These are phyloP conservation scores for Nemania sp. DNA, from an alignment of 2,329 filamentous ascomycete species.

Conservation along the genomic window DNA sequence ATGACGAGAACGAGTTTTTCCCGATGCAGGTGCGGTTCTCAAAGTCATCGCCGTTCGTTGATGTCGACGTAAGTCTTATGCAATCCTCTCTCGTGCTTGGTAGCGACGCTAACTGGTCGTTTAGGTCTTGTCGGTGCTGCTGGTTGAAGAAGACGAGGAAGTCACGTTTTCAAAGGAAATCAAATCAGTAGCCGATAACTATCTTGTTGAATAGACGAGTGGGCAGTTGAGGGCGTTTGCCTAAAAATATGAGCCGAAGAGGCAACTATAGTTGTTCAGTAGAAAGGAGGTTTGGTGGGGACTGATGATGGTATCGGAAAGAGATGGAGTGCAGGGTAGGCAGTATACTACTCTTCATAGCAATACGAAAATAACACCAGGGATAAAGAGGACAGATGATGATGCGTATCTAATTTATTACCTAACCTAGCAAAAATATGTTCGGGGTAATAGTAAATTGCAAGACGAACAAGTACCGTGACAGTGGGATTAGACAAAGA, in stretches of 20 bases:
- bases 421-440: no score
- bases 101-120: slow-evolving; percentile 33
- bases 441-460: no score
- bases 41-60: slow-evolving; percentile 83
- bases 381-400: background rate
- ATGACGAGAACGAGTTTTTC: slow-evolving; percentile 94
- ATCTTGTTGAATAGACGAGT: slow-evolving; percentile 69
- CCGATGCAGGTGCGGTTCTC: slow-evolving; percentile 92
- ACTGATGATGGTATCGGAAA: background rate
- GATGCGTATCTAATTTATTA: no score
- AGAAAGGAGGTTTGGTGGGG: background rate
- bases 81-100: background rate
- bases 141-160: slow-evolving; percentile 77
- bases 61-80: slow-evolving; percentile 81
- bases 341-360: background rate
- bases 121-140: slow-evolving; percentile 69
- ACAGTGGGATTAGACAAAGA: background rate
- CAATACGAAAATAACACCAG: slow-evolving; percentile 7
- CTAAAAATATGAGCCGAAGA: background rate
- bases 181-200: slow-evolving; percentile 76
- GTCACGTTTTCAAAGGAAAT: slow-evolving; percentile 83
- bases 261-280: background rate
- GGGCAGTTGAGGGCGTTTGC: background rate
- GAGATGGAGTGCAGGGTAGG: background rate
- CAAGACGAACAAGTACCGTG: background rate